Evolutionary conservation across 345 rosid species (phyloP).

Genomic region (Rhodamnia rubescens): DNA sequence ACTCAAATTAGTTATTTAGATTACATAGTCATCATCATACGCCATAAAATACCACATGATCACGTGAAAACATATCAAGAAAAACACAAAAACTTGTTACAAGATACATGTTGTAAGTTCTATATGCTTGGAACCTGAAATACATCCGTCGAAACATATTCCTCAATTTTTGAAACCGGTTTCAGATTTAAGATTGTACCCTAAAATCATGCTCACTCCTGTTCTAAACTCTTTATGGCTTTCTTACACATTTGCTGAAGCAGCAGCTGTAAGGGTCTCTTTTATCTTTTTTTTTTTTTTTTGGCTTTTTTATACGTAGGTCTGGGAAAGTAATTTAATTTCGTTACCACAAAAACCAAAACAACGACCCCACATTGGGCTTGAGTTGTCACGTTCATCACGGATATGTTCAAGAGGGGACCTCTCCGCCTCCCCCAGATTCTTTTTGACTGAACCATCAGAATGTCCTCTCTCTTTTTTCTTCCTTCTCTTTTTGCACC

Average conservation of each 20-base stretch:
- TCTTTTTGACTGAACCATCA: neutral
- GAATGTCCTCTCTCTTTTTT: neutral
- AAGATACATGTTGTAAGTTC: no score
- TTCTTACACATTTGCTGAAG: neutral
- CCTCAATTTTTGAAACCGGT: no score
- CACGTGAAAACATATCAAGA: no score
- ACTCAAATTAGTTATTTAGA: no score
- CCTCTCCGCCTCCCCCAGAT: neutral
- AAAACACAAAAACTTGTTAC: no score
- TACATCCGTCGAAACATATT: no score
- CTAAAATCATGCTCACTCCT: no score
- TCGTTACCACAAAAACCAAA: neutral
- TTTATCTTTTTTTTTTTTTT: neutral
- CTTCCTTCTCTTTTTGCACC: neutral
- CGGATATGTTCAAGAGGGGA: neutral
- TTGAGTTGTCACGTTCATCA: neutral
- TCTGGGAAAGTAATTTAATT: neutral
- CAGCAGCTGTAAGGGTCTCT: neutral
- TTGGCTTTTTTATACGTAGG: neutral
- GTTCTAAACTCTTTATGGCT: neutral
- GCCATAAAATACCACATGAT: no score
- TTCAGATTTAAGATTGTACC: no score
- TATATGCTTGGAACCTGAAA: no score
- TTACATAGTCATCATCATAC: no score
- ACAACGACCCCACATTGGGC: neutral